These are phyloP conservation scores for Geosmithia morbida DNA, from an alignment of 2,329 filamentous ascomycete genomes.

Conservation along the genomic window DNA sequence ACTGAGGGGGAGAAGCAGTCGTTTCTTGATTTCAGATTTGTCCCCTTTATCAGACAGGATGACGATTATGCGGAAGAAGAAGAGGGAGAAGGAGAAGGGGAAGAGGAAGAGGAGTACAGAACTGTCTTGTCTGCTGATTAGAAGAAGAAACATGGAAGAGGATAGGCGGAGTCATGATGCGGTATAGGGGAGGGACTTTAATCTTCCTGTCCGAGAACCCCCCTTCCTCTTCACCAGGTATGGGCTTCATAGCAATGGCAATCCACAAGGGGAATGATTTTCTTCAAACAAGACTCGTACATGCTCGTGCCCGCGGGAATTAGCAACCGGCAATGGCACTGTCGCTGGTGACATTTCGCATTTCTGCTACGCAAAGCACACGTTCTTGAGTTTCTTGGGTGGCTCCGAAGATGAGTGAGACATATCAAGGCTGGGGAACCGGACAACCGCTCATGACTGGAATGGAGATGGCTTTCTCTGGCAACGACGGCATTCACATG, in stretches of 20 bases:
- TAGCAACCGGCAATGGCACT: too few relatives aligned
- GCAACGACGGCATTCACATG: not conserved
- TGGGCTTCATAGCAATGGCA: too few relatives aligned
- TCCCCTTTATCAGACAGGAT: constrained; percentile 54
- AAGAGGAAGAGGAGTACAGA: not conserved
- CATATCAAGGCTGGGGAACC: not conserved
- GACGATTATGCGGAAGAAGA: constrained; percentile 26
- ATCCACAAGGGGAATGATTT: too few relatives aligned
- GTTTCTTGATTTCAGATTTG: constrained; percentile 73
- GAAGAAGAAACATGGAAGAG: not conserved
- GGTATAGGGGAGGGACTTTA: too few relatives aligned
- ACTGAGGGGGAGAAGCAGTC: constrained; percentile 54
- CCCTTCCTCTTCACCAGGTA: too few relatives aligned
- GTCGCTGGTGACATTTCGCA: too few relatives aligned
- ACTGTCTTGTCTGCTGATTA: not conserved
- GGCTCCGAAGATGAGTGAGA: not conserved
- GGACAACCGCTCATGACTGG: not conserved
- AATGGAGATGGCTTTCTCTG: not conserved
- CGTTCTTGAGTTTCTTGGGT: not conserved
- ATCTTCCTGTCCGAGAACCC: too few relatives aligned
- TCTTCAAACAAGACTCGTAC: too few relatives aligned
- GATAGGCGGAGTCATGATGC: not conserved
- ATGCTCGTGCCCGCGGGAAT: too few relatives aligned
- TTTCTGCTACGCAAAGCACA: too few relatives aligned
- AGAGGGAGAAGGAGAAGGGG: constrained; percentile 3